Evolutionary conservation across 257 asterid species (phyloP).

Genomic region (Nemophila menziesii): DNA sequence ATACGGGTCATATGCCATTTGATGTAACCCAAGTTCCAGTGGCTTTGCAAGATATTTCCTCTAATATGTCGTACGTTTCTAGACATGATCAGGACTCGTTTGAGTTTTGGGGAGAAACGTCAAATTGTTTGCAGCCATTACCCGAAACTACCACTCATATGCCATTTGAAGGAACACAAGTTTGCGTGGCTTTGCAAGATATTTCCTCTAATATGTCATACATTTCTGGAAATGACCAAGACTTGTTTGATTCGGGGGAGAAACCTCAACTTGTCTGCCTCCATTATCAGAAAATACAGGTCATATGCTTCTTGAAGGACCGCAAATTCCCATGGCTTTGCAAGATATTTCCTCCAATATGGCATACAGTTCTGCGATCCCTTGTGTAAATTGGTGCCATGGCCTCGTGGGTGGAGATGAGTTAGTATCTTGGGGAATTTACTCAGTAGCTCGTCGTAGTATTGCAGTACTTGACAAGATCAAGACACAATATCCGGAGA

Average conservation of each 20-base stretch:
- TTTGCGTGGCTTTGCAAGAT: neutral
- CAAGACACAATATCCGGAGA: conserved; percentile 7
- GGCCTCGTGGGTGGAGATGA: conserved; percentile 12
- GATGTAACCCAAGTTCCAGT: too few species aligned
- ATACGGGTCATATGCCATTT: too few species aligned
- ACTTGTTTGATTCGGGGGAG: neutral
- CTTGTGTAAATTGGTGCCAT: conserved; percentile 4
- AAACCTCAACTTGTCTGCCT: neutral
- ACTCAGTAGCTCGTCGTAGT: conserved; percentile 11
- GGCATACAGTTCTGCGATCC: conserved; percentile 8
- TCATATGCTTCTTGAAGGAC: too few species aligned
- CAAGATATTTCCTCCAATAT: neutral
- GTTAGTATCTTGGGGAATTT: conserved; percentile 9
- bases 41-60: neutral
- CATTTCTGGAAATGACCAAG: conserved; percentile 1
- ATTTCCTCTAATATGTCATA: neutral
- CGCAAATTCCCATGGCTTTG: neutral
- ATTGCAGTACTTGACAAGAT: conserved; percentile 13
- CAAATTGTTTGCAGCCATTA: neutral
- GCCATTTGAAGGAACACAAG: too few species aligned
- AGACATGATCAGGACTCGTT: too few species aligned
- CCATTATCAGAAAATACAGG: neutral
- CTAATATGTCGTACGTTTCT: conserved; percentile 5
- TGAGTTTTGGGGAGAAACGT: conserved; percentile 1
- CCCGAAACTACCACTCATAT: too few species aligned